Base-by-base conservation (phyloP, 192 early-diverging fungal species). In the Podila clonocystis region DNA sequence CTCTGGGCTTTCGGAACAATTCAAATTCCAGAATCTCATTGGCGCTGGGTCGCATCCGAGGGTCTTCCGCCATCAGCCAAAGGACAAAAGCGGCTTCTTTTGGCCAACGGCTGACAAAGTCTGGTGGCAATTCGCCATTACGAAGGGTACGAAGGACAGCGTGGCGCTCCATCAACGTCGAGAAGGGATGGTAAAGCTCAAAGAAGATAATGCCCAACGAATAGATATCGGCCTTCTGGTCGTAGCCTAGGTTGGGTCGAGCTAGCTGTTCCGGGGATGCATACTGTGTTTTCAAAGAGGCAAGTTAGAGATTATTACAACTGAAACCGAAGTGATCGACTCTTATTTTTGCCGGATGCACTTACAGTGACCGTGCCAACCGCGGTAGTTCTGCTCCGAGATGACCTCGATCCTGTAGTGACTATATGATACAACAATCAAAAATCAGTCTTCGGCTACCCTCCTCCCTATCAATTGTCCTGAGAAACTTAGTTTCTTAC, bases 161-260 rank as follows among this genome's bases (percentile, higher is more conserved):
- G 20, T 91, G 91, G 0, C 98, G 91, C 83, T 99, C 98, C 96
- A 98, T 98, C 1, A 85, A 87, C 1, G 98, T 98, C 9, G 87
- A 71, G 69, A 98, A 92, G 30, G 97, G 95, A 34, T 94, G 93
- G 80, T 92, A 93, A 57, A 99, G 84, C 84, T 99, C 98, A 75
- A 97, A 98, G 61, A 99, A 92, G 48, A 99, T 93, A 50, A 99
- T 97, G 4, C 98, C 98, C 13, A 98, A 82, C 8, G 95, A 96
- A 82, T 98, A 99, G 12, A 99, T 96, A 73, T 99, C 98, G 5
- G 90, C 91, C 65, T 94, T 95, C 82, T 93, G 87, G 69, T 90
- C 90, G 65, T 95, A 95, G 12, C 80, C 65, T n/a, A 65, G 62
- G 31, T 82, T 68, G 20, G 74, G 89, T 50, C 69, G 74, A 22